phyloP scores from a whole-genome alignment of 306 rosid species.

The Cicer yamashitae region DNA sequence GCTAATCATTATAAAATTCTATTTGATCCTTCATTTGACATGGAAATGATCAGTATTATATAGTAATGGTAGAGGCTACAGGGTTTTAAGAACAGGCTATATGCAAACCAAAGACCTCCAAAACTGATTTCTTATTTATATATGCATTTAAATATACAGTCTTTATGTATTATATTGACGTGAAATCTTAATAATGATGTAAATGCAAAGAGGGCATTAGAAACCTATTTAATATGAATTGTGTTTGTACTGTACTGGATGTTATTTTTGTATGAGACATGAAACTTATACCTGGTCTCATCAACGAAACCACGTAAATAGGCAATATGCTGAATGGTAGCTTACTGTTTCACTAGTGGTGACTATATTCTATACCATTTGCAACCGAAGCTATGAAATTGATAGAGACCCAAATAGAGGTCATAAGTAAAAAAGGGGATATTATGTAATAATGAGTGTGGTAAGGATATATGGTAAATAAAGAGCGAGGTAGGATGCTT shows the following conservation, averaged over 20 bases:
- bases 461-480: too few relatives aligned
- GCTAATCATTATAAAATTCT: not conserved
- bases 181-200: not conserved
- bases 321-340: conserved; percentile 11
- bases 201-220: not conserved
- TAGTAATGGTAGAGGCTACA: conserved; percentile 3
- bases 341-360: conserved; percentile 10
- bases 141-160: not conserved
- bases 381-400: not conserved
- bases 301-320: conserved; percentile 12
- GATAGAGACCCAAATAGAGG: too few relatives aligned
- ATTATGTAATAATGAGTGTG: too few relatives aligned
- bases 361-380: conserved; percentile 29
- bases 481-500: too few relatives aligned
- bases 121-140: not conserved
- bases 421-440: too few relatives aligned
- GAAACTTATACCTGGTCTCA: conserved; percentile 8
- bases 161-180: conserved; percentile 13
- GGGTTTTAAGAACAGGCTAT: conserved; percentile 2
- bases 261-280: not conserved
- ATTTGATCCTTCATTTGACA: not conserved
- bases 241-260: not conserved
- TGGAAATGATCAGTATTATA: conserved; percentile 4
- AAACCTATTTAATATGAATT: conserved; percentile 8
- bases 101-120: not conserved